Conservation (phyloP, 805 yeast species). For the Metschnikowia shivogae region DNA sequence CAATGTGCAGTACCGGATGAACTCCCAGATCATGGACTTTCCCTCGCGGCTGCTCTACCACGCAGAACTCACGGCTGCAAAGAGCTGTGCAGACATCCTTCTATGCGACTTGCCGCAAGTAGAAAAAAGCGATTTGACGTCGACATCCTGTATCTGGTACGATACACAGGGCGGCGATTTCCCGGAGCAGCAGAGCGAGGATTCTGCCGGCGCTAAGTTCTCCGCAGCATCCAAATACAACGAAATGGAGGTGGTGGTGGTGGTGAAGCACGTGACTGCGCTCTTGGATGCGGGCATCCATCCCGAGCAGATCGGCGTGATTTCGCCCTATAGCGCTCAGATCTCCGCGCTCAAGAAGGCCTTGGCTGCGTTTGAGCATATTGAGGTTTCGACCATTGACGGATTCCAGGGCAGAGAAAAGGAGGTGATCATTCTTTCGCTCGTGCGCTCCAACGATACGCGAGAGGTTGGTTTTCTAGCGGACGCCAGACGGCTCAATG, state of each 20-base stretch:
- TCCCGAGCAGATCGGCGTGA: slow-evolving; percentile 67
- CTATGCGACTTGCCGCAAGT: slow-evolving; percentile 50
- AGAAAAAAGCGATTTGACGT: slow-evolving; percentile 50
- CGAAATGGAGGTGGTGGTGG: slow-evolving; percentile 69
- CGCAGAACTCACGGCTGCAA: slow-evolving; percentile 58
- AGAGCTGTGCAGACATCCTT: slow-evolving; percentile 47
- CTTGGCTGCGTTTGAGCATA: slow-evolving; percentile 26
- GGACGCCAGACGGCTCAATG: slow-evolving; percentile 80
- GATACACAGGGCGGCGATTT: slow-evolving; percentile 92
- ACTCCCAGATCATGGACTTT: slow-evolving; percentile 68
- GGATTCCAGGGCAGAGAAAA: slow-evolving; percentile 97
- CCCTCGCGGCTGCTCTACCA: slow-evolving; percentile 63
- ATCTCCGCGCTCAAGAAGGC: slow-evolving; percentile 53
- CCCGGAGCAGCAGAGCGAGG: slow-evolving; percentile 50
- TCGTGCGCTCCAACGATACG: slow-evolving; percentile 75
- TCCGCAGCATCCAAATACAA: slow-evolving; percentile 60
- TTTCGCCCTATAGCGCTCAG: slow-evolving; percentile 90
- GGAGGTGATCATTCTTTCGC: slow-evolving; percentile 71
- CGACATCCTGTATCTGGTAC: slow-evolving; percentile 64
- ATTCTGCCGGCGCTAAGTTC: slow-evolving; percentile 14
- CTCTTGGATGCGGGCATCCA: slow-evolving; percentile 52
- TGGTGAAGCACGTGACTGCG: slow-evolving; percentile 49
- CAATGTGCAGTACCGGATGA: slow-evolving; percentile 86
- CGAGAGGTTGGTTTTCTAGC: slow-evolving; percentile 76
- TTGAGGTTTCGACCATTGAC: slow-evolving; percentile 88